phyloP scores from a whole-genome alignment of 2,329 filamentous ascomycete species.

The Paramyrothecium roridum region DNA sequence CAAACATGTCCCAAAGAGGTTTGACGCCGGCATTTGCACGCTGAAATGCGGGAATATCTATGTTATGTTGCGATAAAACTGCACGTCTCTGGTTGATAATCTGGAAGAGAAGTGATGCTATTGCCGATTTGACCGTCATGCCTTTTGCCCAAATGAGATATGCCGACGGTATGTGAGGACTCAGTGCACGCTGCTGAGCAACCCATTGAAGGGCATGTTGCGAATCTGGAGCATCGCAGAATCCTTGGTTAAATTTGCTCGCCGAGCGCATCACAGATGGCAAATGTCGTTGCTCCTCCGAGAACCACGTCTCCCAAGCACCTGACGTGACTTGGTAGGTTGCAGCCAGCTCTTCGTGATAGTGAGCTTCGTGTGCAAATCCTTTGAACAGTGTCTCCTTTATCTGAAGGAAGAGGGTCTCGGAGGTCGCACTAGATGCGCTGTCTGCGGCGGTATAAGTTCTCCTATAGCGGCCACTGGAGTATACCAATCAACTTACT shows the following conservation, averaged over 20 bases:
- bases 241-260: neutral
- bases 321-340: neutral
- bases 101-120: neutral
- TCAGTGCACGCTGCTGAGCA: neutral
- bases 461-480: too few species aligned
- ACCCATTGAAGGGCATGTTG: slow-evolving; percentile 1
- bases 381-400: neutral
- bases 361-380: neutral
- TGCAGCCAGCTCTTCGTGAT: neutral
- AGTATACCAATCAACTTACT: neutral
- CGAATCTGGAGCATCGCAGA: slow-evolving; percentile 1
- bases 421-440: neutral
- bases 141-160: slow-evolving; percentile 1
- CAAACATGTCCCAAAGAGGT: slow-evolving; percentile 1
- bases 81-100: neutral
- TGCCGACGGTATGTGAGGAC: neutral
- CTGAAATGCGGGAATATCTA: neutral
- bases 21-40: neutral
- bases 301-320: neutral
- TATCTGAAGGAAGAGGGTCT: neutral
- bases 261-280: neutral
- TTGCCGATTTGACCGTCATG: slow-evolving; percentile 1
- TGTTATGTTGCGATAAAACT: neutral
- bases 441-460: neutral
- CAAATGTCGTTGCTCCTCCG: neutral